Base-by-base conservation (phyloP, 805 yeast genomes). In the Suhomyces vadensis region DNA sequence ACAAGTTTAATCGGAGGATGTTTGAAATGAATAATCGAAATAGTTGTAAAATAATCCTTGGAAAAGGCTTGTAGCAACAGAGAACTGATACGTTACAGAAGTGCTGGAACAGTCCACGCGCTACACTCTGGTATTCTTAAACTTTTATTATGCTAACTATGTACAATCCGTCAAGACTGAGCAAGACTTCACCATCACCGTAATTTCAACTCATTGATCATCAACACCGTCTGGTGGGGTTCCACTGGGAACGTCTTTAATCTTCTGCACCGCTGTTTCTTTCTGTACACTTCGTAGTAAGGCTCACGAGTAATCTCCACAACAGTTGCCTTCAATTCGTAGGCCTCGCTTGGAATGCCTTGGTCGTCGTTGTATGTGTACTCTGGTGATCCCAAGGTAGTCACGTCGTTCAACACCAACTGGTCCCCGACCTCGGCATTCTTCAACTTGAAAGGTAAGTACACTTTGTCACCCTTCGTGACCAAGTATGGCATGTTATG, bases 401-500 rank as follows among this genome's bases (percentile, higher is more conserved):
- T 78, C 26, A 92, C 90, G 55, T 89, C 83, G 49, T 79, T 81
- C 60, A 94, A 76, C 38, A 74, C 68, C 41, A 94, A 71, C n/a
- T 74, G 73, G 63, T 91, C 97, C 14, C 99, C 99, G 3, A 92
- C 83, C 41, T 82, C 75, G 8, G 85, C 94, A 42, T 81, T 78
- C 55, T 82, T 84, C 72, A 94, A 60, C 51, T 81, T 78, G 65
- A 79, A 91, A 2, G 97, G 97, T 31, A 94, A 65, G 19, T 82
- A 77, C 41, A 94, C 78, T 52, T 75, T 78, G 64, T 94, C 99
- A 17, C 99, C 99, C 53, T 83, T 80, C 20, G 98, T 90, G 13
- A 94, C 94, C 49, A 94, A 71, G 58, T 87, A 90, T 35, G 94
- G 88, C 65, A 89, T 82, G 64, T 84, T 81, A 69, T 89, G 94